Percentiles rank a stretch among this genome's conserved stretches.
phyloP scores from a whole-genome alignment of 179 eudicot genomes.

The Drosera spatulata region DNA sequence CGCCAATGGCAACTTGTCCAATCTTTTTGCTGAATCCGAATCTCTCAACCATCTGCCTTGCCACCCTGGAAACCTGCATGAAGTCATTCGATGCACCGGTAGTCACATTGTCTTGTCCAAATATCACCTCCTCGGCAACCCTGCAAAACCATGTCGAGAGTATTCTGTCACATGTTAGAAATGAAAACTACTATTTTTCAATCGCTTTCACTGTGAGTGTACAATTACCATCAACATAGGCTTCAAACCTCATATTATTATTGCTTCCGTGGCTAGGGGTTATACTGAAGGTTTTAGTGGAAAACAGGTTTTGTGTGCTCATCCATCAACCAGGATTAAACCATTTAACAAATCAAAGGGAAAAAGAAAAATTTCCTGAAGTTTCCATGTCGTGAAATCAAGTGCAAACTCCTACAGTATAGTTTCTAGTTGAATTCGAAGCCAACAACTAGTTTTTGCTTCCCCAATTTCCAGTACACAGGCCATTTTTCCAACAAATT shows the following conservation, averaged over 20 bases:
- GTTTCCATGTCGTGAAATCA: no score
- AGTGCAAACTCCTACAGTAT: no score
- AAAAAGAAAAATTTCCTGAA: no score
- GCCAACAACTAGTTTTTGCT: neutral
- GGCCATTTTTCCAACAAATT: neutral
- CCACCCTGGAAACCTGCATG: constrained; percentile 95
- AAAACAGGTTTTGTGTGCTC: no score
- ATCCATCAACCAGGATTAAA: no score
- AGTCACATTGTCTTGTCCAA: constrained; percentile 79
- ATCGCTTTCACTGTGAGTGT: no score
- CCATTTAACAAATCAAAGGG: no score
- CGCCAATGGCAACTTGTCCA: constrained; percentile 85
- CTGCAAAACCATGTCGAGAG: constrained; percentile 19
- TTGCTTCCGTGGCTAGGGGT: no score
- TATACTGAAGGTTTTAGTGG: no score
- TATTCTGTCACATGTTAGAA: neutral
- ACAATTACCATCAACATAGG: no score
- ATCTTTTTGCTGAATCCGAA: constrained; percentile 97
- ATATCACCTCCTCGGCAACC: constrained; percentile 93
- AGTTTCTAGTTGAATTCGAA: neutral
- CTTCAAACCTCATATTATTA: no score
- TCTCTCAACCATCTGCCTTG: constrained; percentile 97
- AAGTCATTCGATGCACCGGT: constrained; percentile 94
- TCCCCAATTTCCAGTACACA: neutral
- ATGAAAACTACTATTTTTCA: no score